A percentile compares a stretch with the other conserved stretches of the same genome.
These are phyloP conservation scores for Metschnikowia shivogae DNA, from an alignment of 805 yeast genomes.

Conservation along the genomic window DNA sequence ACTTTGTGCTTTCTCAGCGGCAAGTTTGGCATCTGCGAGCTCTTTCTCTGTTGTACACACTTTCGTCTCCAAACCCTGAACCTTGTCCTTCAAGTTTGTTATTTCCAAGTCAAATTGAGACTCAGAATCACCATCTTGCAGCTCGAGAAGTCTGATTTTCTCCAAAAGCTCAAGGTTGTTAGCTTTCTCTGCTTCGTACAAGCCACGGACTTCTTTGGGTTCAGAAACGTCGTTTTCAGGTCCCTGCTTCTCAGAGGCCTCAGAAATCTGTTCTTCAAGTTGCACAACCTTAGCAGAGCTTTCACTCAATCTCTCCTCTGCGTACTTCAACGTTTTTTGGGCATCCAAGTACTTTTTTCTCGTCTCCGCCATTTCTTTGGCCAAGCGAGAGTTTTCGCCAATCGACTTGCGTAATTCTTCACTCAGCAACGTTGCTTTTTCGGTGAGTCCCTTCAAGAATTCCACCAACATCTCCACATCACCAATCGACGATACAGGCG, in stretches of 20 bases:
- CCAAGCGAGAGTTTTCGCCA: slow-evolving; percentile 21
- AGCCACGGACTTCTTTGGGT: background rate
- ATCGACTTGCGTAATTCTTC: slow-evolving; percentile 57
- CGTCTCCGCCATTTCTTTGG: slow-evolving; percentile 10
- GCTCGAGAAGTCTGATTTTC: slow-evolving; percentile 1
- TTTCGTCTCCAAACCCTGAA: background rate
- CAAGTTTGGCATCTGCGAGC: background rate
- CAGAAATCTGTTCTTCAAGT: background rate
- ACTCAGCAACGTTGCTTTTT: slow-evolving; percentile 57
- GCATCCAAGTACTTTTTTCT: slow-evolving; percentile 10
- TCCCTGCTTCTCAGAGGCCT: background rate
- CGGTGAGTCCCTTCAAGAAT: slow-evolving; percentile 58
- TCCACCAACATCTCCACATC: slow-evolving; percentile 70
- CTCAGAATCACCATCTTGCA: too few relatives aligned
- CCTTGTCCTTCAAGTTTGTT: background rate
- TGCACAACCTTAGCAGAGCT: background rate
- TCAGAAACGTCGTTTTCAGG: background rate
- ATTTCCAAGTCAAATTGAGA: background rate
- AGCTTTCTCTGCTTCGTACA: slow-evolving; percentile 1
- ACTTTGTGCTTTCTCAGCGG: slow-evolving; percentile 2
- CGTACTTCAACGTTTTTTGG: slow-evolving; percentile 14
- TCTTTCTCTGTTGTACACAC: background rate
- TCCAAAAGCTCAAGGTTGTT: slow-evolving; percentile 6
- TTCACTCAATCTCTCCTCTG: slow-evolving; percentile 14
- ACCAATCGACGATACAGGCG: slow-evolving; percentile 72